A percentile compares a stretch with the other conserved stretches of the same genome.
Conservation (phyloP, 495 filamentous ascomycete species). For the Lasiosphaeria ovina region DNA sequence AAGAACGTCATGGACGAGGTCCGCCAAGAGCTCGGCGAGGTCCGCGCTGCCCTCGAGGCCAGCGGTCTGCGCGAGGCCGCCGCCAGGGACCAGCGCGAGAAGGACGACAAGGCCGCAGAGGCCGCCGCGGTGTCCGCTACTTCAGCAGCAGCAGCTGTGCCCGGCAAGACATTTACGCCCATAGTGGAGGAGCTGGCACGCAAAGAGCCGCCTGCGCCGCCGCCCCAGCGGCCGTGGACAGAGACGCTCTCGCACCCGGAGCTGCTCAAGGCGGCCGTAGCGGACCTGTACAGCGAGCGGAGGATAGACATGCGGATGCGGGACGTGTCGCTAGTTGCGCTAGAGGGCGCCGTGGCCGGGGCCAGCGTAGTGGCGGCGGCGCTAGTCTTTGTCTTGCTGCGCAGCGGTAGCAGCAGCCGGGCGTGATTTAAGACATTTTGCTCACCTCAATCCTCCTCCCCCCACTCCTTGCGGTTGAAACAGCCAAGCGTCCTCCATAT, state of each 20-base stretch:
- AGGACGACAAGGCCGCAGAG: not conserved
- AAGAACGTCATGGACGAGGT: constrained; percentile 71
- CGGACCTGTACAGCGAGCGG: constrained; percentile 69
- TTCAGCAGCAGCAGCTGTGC: constrained; percentile 1
- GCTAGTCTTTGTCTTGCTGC: constrained; percentile 56
- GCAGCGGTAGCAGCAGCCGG: constrained; percentile 20
- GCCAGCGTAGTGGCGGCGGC: constrained; percentile 60
- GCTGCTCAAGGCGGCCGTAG: constrained; percentile 29
- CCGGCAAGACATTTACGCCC: too few relatives aligned
- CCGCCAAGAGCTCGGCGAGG: constrained; percentile 38
- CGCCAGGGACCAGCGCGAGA: constrained; percentile 18
- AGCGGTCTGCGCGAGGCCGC: constrained; percentile 20
- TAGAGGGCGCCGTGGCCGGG: constrained; percentile 73
- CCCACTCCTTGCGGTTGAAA: not conserved
- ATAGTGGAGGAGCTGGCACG: not conserved
- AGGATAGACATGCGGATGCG: constrained; percentile 64
- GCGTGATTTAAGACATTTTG: constrained; percentile 7
- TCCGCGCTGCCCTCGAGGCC: constrained; percentile 24
- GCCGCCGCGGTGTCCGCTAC: not conserved
- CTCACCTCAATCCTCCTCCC: not conserved
- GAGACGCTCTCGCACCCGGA: constrained; percentile 45
- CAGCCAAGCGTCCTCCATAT: not conserved
- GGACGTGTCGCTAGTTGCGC: constrained; percentile 67
- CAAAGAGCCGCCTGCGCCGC: not conserved
- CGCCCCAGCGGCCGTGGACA: constrained; percentile 40